phyloP scores from a whole-genome alignment of 2,329 filamentous ascomycete genomes.

The Dothistroma septosporum region DNA sequence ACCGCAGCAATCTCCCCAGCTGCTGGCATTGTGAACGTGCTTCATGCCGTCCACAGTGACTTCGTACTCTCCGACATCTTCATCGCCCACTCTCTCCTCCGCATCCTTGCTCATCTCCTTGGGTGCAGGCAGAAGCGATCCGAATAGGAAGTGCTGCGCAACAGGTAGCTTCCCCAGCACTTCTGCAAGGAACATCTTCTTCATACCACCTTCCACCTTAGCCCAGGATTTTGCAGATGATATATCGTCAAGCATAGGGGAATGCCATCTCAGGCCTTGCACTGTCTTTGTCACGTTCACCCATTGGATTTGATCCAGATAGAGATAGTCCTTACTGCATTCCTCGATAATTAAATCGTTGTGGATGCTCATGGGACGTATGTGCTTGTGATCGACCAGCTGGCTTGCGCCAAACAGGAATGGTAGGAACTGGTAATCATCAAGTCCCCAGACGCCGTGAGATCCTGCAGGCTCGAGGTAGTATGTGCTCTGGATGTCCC shows the following conservation, averaged over 20 bases:
- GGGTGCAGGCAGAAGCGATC: slow-evolving; percentile 72
- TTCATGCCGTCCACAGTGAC: slow-evolving; percentile 63
- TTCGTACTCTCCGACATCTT: slow-evolving; percentile 53
- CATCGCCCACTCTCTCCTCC: slow-evolving; percentile 49
- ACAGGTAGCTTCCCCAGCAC: slow-evolving; percentile 90
- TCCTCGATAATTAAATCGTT: slow-evolving; percentile 84
- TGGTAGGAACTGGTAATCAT: slow-evolving; percentile 53
- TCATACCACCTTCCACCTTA: slow-evolving; percentile 93
- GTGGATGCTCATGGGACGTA: slow-evolving; percentile 63
- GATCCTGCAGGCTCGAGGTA: slow-evolving; percentile 77
- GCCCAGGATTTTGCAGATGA: slow-evolving; percentile 81
- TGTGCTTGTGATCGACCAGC: slow-evolving; percentile 62
- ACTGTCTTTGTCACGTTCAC: slow-evolving; percentile 97
- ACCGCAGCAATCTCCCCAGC: slow-evolving; percentile 95
- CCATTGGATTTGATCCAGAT: slow-evolving; percentile 87
- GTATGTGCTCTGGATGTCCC: slow-evolving; percentile 81
- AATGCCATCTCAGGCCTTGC: slow-evolving; percentile 91
- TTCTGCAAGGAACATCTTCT: slow-evolving; percentile 92
- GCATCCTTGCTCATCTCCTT: slow-evolving; percentile 72
- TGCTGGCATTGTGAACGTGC: slow-evolving; percentile 54
- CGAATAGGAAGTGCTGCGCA: slow-evolving; percentile 98
- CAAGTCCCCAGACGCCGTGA: slow-evolving; percentile 51
- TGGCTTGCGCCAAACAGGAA: slow-evolving; percentile 50
- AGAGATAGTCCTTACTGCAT: slow-evolving; percentile 76
- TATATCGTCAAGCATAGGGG: slow-evolving; percentile 97